These are phyloP conservation scores for Globisporangium camurandrum DNA, from an alignment of 352 stramenopile genomes.

Conservation along the genomic window DNA sequence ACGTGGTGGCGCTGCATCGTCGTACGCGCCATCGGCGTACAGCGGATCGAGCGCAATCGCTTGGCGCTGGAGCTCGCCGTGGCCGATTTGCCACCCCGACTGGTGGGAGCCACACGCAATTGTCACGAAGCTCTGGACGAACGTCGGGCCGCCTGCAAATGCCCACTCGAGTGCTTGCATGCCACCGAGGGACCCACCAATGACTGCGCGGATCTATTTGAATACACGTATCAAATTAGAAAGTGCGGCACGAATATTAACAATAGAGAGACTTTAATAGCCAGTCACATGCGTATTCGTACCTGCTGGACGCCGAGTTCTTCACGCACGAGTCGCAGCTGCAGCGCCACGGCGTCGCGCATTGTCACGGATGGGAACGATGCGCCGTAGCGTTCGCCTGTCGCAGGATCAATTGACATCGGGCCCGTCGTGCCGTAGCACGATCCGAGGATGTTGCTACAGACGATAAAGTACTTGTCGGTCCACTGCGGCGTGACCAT, in stretches of 20 bases:
- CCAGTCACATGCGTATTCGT: too few relatives aligned
- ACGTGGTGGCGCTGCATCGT: conserved; percentile 47
- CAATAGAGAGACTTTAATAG: too few relatives aligned
- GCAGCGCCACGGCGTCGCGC: conserved; percentile 89
- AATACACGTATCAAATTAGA: too few relatives aligned
- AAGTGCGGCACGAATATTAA: too few relatives aligned
- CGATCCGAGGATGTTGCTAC: conserved; percentile 92
- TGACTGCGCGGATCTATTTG: too few relatives aligned
- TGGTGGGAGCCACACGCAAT: conserved; percentile 93
- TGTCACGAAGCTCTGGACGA: conserved; percentile 86
- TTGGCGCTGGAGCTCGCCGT: conserved; percentile 93
- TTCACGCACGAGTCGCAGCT: conserved; percentile 87
- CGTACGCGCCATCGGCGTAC: conserved; percentile 83
- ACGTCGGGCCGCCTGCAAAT: conserved; percentile 76
- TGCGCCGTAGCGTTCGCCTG: conserved; percentile 66
- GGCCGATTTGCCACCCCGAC: conserved; percentile 95
- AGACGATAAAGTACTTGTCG: conserved; percentile 95
- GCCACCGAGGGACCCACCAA: conserved; percentile 94
- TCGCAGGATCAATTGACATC: conserved; percentile 70
- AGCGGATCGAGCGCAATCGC: conserved; percentile 94
- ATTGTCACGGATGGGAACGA: conserved; percentile 90
- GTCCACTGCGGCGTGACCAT: conserved; percentile 94
- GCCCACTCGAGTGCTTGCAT: conserved; percentile 98
- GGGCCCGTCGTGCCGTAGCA: conserved; percentile 93
- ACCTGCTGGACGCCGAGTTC: conserved; percentile 76